Conservation (phyloP, 2,329 filamentous ascomycete genomes). For the Thermoascus crustaceus region DNA sequence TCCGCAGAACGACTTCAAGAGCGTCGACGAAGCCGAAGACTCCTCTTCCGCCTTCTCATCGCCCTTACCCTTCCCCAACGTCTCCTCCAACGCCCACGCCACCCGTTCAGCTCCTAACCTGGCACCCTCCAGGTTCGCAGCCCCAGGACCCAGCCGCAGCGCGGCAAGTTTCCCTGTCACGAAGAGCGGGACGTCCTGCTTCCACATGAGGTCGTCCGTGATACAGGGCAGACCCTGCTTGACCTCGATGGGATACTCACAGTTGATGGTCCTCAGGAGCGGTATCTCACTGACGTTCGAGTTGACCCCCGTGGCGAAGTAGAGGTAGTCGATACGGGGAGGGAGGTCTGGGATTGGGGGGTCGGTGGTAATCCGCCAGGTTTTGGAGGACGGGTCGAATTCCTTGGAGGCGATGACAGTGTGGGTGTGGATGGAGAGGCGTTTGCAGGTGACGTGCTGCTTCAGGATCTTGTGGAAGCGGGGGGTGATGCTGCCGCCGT, state of each 20-base stretch:
- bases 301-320: conserved; percentile 66
- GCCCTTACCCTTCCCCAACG: conserved; percentile 31
- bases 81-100: conserved; percentile 60
- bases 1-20: conserved; percentile 32
- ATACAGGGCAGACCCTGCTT: conserved; percentile 63
- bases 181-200: conserved; percentile 63
- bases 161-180: conserved; percentile 60
- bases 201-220: conserved; percentile 70
- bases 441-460: conserved; percentile 46
- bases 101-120: conserved; percentile 65
- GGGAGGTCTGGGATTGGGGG: conserved; percentile 45
- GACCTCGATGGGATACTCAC: conserved; percentile 53
- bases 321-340: conserved; percentile 54
- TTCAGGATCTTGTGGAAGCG: conserved; percentile 60
- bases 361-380: conserved; percentile 46
- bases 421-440: conserved; percentile 48
- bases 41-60: conserved; percentile 15
- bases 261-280: conserved; percentile 52
- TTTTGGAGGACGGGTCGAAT: conserved; percentile 43
- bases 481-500: conserved; percentile 70
- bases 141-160: conserved; percentile 62
- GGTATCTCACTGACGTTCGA: conserved; percentile 55
- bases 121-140: conserved; percentile 65
- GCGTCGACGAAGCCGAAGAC: too few species aligned
- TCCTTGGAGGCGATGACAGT: conserved; percentile 48